Percentiles rank a stretch among this genome's conserved stretches.
Conservation (phyloP, 805 yeast species). For the Ogataea pignaliae region DNA sequence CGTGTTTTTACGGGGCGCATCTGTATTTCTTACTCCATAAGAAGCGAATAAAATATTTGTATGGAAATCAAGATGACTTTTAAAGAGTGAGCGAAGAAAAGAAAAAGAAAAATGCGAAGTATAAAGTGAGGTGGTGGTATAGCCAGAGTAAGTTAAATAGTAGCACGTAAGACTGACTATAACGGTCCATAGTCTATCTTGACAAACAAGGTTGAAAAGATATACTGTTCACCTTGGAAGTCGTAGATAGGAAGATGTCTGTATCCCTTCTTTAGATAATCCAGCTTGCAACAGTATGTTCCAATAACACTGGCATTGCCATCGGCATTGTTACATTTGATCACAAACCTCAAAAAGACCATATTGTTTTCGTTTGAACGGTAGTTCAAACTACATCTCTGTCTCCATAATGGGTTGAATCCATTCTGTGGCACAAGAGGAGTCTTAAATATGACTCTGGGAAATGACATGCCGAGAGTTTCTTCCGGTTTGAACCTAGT, state of each 20-base stretch:
- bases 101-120: background rate
- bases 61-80: background rate
- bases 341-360: conserved; percentile 51
- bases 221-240: conserved; percentile 69
- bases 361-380: conserved; percentile 38
- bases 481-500: background rate
- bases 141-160: too few relatives aligned
- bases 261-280: conserved; percentile 71
- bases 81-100: background rate
- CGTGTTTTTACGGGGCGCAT: too few relatives aligned
- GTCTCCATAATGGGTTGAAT: conserved; percentile 83
- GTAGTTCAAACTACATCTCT: conserved; percentile 39
- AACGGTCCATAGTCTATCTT: conserved; percentile 18
- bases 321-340: conserved; percentile 30
- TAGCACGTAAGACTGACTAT: background rate
- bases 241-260: conserved; percentile 78
- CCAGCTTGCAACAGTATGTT: conserved; percentile 52
- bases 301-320: conserved; percentile 43
- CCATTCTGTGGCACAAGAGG: conserved; percentile 60
- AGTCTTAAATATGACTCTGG: conserved; percentile 28
- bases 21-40: too few relatives aligned
- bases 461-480: conserved; percentile 5
- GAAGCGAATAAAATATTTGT: too few relatives aligned
- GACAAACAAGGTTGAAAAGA: conserved; percentile 48
- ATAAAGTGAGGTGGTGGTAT: too few relatives aligned